Conservation (phyloP, 164 flowering plant species). For the Nelumbo lutea region DNA sequence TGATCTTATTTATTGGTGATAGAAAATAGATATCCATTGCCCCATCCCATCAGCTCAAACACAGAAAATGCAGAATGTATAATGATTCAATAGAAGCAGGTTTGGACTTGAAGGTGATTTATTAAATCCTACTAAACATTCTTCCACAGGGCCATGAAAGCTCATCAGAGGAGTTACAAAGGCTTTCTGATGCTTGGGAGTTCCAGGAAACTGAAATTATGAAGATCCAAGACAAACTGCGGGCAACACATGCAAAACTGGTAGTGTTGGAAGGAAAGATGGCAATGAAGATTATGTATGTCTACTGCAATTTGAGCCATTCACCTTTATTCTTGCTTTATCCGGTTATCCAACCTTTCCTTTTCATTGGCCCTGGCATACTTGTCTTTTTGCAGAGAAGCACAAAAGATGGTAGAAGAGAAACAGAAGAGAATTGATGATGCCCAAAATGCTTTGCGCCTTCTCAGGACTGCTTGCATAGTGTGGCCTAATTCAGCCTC, state of each 20-base stretch:
- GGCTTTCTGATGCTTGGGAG: conserved; percentile 83
- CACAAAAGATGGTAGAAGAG: conserved; percentile 51
- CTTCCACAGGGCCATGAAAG: conserved; percentile 36
- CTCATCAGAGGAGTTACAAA: conserved; percentile 39
- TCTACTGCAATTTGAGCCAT: conserved; percentile 3
- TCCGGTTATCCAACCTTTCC: background rate
- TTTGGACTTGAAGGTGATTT: background rate
- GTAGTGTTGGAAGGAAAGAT: conserved; percentile 81
- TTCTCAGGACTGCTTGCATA: conserved; percentile 54
- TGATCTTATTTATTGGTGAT: too few relatives aligned
- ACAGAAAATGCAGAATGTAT: background rate
- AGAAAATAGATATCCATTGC: too few relatives aligned
- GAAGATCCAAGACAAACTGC: conserved; percentile 51
- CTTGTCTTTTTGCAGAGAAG: conserved; percentile 42
- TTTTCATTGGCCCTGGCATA: background rate
- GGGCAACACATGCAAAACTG: conserved; percentile 73
- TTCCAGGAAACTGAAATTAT: conserved; percentile 80
- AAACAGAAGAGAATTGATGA: conserved; percentile 64
- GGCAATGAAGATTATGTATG: conserved; percentile 67
- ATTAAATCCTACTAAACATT: conserved; percentile 5
- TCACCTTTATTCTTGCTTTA: conserved; percentile 6
- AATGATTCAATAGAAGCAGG: background rate
- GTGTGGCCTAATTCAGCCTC: conserved; percentile 83
- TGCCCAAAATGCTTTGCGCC: conserved; percentile 47
- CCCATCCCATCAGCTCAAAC: too few relatives aligned